Evolutionary conservation across 148 eudicot species (phyloP), one percentile per base, ranked within the genome.

Genomic region (Beta vulgaris): DNA sequence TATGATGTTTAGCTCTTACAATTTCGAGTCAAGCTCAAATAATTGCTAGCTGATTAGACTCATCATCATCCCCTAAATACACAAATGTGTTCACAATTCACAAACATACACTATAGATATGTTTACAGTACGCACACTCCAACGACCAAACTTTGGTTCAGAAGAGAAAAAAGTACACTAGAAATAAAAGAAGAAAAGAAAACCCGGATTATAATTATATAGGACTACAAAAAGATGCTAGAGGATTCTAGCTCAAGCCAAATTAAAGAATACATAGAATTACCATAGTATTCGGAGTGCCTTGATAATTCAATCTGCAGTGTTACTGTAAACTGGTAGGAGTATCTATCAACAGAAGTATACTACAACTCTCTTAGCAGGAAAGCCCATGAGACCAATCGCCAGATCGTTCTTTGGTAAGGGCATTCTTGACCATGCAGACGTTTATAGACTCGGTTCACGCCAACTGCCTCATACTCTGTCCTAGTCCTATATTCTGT

Each of bases 231-330:
- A n/a, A 62, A 63, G 46, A 74, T 29, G 68, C 57, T 63, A 63
- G 37, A 28, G 31, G 29, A 43, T 9, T 44, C 59, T 46, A 26
- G 77, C 61, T 74, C 63, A 7, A 74, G 43, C 32, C 55, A 60
- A n/a, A 72, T 72, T 60, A 74, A 74, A 48, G 77, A 74, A 74
- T 79, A 73, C 74, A 73, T 57, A 25, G 54, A 72, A 79, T 49
- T 23, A 15, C 32, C 60, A 59, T 58, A 23, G 68, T 31, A 25
- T 57, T 18, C 8, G 31, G n/a, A 58, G 21, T 44, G 53, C 64
- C 40, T 19, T 21, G 40, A 28, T 69, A 40, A 39, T 18, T 34
- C 18, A 18, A 63, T 69, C 55, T 5, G 40, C 68, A 59, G 43
- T 35, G 28, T n/a, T 11, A 31, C 15, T 76, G 9, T 12, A 73